Base-by-base conservation (phyloP, 257 asterid genomes). In the Thymus quinquecostatus region DNA sequence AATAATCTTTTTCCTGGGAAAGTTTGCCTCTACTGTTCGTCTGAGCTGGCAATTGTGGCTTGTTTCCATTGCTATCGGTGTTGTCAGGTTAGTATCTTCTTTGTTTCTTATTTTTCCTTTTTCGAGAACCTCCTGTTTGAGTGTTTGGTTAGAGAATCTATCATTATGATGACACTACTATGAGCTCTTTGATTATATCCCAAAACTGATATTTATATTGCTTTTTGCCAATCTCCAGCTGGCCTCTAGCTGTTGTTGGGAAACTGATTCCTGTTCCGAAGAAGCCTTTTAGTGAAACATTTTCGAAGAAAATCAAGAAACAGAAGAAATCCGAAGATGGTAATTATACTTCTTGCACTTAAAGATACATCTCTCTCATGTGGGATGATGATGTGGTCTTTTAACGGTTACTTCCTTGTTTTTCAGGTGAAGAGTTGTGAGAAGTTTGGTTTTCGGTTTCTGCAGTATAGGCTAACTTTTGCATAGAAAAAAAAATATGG, bases 31-130 rank as follows among this genome's bases (percentile, higher is more conserved):
- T 2, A 86, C 91, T 2, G 92, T 89, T 59, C 85, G 89, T 10
- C 91, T 95, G 38, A 89, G 91, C 71, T 92, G 99, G 99, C 69
- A 95, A 75, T 60, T 92, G 77, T 92, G 99, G 99, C 91, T 92
- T 36, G 97, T 92, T 43, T 92, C 98, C 11, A 64, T 95, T 71
- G 94, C 62, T 53, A 88, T 95, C 41, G 98, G 87, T 59, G 0
- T 81, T 28, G 8, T 95, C 81, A 88, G 99, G 99, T 92, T 55
- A 0, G 86, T 76, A 7, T 34, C 5, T 67, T 38, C 41, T 5
- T 4, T 21, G 21, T 21, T 21, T 7, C 6, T 38, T 38, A 38
- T 38, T 4, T 36, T 38, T 38, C 4, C 0, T 38, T 38, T 5
- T 38, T 7, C 6, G 6, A 38, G 7, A 38, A 38, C 41, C 41